Evolutionary conservation across 129 eudicot genomes (phyloP).

Genomic region (Oenanthe sinensis): DNA sequence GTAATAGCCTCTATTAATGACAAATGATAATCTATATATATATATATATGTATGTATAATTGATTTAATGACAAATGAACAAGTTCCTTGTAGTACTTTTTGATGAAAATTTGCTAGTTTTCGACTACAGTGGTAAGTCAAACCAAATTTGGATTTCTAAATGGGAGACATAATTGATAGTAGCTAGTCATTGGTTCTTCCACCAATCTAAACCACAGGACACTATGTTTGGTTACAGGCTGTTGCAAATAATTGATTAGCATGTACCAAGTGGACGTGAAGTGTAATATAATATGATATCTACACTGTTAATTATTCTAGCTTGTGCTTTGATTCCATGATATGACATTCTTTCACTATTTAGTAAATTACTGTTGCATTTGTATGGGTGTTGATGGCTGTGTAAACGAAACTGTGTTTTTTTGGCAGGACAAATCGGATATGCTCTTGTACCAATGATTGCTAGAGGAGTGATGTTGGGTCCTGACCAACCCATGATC

Average conservation of each 20-base stretch:
- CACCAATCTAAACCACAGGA: neutral
- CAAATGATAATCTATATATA: too few relatives aligned
- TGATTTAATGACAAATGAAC: neutral
- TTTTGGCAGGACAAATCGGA: conserved; percentile 68
- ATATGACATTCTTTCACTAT: neutral
- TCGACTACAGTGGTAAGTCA: too few relatives aligned
- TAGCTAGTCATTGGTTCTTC: neutral
- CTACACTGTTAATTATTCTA: neutral
- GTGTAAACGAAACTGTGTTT: neutral
- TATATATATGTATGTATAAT: too few relatives aligned
- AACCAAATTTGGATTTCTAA: too few relatives aligned
- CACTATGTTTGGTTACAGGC: neutral
- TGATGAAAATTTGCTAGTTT: neutral
- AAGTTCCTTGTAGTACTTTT: neutral
- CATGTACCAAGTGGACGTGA: neutral
- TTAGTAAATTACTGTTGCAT: neutral
- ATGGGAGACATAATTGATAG: neutral
- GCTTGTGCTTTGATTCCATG: neutral
- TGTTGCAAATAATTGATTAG: neutral
- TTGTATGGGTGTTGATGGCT: neutral
- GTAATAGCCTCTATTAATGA: too few relatives aligned
- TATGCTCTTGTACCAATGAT: conserved; percentile 96
- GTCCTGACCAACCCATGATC: conserved; percentile 76
- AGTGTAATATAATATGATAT: neutral
- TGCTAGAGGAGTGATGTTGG: conserved; percentile 83